Evolutionary conservation across 768 basidiomycete genomes (phyloP).

Genomic region (Macrolepiota dolichaula): DNA sequence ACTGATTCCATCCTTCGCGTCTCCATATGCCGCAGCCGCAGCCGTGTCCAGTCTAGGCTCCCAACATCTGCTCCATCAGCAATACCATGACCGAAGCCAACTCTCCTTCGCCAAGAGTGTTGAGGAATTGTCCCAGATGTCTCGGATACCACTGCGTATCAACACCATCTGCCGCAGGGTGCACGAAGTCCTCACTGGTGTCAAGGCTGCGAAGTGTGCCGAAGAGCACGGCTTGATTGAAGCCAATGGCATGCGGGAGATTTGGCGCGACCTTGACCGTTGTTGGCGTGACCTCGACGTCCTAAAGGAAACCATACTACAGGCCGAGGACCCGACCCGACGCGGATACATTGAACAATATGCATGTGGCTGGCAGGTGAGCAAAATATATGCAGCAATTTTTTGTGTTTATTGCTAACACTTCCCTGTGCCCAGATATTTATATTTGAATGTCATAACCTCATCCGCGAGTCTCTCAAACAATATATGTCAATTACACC

Average conservation of each 20-base stretch:
- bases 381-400: slow-evolving; percentile 18
- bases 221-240: slow-evolving; percentile 56
- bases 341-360: slow-evolving; percentile 50
- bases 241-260: slow-evolving; percentile 61
- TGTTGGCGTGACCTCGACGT: slow-evolving; percentile 84
- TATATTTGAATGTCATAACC: slow-evolving; percentile 89
- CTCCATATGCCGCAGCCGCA: slow-evolving; percentile 24
- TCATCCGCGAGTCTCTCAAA: slow-evolving; percentile 81
- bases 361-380: slow-evolving; percentile 84
- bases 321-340: slow-evolving; percentile 29
- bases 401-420: slow-evolving; percentile 9
- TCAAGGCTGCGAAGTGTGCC: slow-evolving; percentile 59
- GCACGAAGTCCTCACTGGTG: slow-evolving; percentile 76
- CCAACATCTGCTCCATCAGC: slow-evolving; percentile 25
- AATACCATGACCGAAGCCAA: slow-evolving; percentile 4
- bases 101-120: not conserved
- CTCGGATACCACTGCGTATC: slow-evolving; percentile 61
- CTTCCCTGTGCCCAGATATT: slow-evolving; percentile 54
- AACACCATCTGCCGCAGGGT: slow-evolving; percentile 76
- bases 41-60: slow-evolving; percentile 25
- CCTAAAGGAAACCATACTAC: slow-evolving; percentile 38
- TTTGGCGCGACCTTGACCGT: slow-evolving; percentile 81
- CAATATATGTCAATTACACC: slow-evolving; percentile 34
- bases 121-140: slow-evolving; percentile 3
- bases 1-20: slow-evolving; percentile 37